These are phyloP conservation scores for Candida ipomoeae DNA, from an alignment of 805 yeast species.

Conservation along the genomic window DNA sequence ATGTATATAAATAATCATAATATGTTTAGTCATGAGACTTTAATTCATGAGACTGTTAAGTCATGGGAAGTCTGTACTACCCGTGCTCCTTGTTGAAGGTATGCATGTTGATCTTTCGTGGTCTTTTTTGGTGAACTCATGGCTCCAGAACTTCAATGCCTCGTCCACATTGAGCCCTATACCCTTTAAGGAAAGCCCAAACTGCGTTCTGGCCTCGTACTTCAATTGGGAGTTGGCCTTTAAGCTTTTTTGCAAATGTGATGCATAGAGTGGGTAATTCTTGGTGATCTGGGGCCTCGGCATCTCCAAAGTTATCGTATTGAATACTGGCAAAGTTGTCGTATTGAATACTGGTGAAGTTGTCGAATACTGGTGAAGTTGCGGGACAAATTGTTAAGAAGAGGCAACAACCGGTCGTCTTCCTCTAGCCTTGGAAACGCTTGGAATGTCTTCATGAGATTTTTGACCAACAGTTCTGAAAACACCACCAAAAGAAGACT, in stretches of 20 bases:
- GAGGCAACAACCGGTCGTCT: conserved; percentile 84
- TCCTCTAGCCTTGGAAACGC: conserved; percentile 83
- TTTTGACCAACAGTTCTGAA: conserved; percentile 45
- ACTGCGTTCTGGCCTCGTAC: conserved; percentile 80
- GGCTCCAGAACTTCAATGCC: conserved; percentile 80
- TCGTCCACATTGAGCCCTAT: conserved; percentile 86
- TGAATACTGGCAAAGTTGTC: conserved; percentile 38
- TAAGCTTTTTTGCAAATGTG: conserved; percentile 60
- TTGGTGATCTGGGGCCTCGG: conserved; percentile 47
- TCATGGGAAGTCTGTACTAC: no score
- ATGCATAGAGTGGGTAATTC: conserved; percentile 82
- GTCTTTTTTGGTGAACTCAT: conserved; percentile 56
- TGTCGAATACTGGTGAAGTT: no score
- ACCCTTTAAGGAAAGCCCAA: conserved; percentile 80
- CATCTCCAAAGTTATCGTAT: conserved; percentile 51
- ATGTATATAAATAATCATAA: no score
- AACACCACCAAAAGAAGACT: conserved; percentile 69
- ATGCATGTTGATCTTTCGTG: conserved; percentile 59
- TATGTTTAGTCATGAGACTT: no score
- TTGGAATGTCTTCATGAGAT: conserved; percentile 66
- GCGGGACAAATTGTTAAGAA: conserved; percentile 70
- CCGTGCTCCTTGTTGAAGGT: conserved; percentile 83
- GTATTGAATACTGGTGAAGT: no score
- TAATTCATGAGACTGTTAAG: no score
- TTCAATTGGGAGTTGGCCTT: conserved; percentile 65